phyloP scores from a whole-genome alignment of 306 rosid genomes.

The Corylus avellana region DNA sequence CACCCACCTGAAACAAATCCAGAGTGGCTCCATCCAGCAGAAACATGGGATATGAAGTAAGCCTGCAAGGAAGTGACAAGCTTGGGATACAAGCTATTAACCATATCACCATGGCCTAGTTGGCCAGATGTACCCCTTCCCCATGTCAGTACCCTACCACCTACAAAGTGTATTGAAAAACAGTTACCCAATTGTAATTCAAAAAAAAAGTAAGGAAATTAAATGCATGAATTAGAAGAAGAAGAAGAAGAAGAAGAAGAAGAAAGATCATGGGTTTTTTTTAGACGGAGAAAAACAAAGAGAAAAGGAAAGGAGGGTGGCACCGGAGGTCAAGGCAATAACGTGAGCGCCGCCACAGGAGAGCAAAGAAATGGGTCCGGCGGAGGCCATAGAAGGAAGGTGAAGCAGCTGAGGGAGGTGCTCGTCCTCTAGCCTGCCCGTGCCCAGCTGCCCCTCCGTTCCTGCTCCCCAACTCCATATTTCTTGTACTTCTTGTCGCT shows the following conservation, averaged over 20 bases:
- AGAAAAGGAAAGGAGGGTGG: background rate
- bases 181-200: background rate
- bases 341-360: constrained; percentile 94
- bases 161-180: constrained; percentile 30
- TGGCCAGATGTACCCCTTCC: constrained; percentile 90
- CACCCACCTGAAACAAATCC: constrained; percentile 72
- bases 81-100: constrained; percentile 54
- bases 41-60: constrained; percentile 51
- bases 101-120: constrained; percentile 65
- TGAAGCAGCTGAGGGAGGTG: constrained; percentile 61
- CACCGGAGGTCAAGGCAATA: constrained; percentile 72
- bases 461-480: constrained; percentile 99
- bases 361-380: constrained; percentile 48
- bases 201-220: background rate
- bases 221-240: background rate
- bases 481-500: constrained; percentile 20
- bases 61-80: constrained; percentile 50
- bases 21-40: constrained; percentile 98
- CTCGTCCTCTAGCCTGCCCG: constrained; percentile 57
- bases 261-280: no score
- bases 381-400: constrained; percentile 38
- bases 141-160: constrained; percentile 80
- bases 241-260: background rate
- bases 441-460: constrained; percentile 83
- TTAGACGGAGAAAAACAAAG: background rate